Conservation (phyloP, 1,284 basidiomycete genomes). For the Pseudozyma sp. region DNA sequence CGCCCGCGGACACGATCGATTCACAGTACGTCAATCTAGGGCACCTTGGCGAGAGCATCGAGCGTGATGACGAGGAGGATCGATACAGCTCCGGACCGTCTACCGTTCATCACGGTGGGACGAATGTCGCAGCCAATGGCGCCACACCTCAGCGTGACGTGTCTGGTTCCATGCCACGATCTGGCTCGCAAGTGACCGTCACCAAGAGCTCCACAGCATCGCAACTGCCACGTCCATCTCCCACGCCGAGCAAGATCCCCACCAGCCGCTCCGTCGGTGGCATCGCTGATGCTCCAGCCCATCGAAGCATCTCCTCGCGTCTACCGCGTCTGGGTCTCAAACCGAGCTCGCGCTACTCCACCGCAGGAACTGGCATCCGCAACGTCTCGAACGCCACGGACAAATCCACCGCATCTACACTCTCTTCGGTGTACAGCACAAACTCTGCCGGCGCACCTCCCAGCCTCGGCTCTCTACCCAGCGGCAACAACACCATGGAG, state of each 20-base stretch:
- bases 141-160: conserved; percentile 9
- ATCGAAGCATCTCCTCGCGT: conserved; percentile 35
- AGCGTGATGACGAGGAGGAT: conserved; percentile 11
- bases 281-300: conserved; percentile 24
- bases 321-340: conserved; percentile 42
- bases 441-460: conserved; percentile 27
- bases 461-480: conserved; percentile 30
- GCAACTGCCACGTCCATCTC: conserved; percentile 17
- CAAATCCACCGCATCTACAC: conserved; percentile 36
- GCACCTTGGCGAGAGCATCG: conserved; percentile 5
- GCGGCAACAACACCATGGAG: conserved; percentile 48
- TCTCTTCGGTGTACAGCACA: conserved; percentile 39
- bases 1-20: conserved; percentile 7
- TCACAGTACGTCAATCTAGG: conserved; percentile 10
- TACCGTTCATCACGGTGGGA: conserved; percentile 3
- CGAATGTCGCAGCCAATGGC: conserved; percentile 9
- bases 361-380: conserved; percentile 10
- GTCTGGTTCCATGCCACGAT: conserved; percentile 25
- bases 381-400: conserved; percentile 36
- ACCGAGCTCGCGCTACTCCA: conserved; percentile 33
- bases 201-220: conserved; percentile 14
- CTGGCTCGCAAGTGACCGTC: conserved; percentile 30
- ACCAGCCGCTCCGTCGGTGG: conserved; percentile 26
- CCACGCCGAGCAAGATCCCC: conserved; percentile 25
- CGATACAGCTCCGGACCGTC: conserved; percentile 17